Conservation (phyloP, 228 moss, liverwort and hornwort species). For the Sphagnum fallax region DNA sequence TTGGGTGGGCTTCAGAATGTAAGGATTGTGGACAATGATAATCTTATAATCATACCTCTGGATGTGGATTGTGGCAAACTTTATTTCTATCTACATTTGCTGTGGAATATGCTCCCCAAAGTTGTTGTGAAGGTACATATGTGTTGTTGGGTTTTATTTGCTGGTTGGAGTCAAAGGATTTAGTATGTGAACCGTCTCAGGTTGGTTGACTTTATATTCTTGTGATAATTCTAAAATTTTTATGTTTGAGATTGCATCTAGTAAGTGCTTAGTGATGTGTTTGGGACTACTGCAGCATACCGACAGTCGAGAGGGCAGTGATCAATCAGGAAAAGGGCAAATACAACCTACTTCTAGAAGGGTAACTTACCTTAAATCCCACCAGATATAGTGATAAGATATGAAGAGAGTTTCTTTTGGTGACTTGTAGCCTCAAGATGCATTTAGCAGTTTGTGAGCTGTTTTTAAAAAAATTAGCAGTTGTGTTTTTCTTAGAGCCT, state of each 20-base stretch:
- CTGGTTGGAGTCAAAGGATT: no score
- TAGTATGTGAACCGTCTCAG: no score
- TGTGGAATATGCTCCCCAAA: conserved; percentile 73
- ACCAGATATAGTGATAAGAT: no score
- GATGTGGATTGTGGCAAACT: conserved; percentile 85
- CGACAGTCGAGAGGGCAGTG: conserved; percentile 93
- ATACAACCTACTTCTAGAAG: conserved; percentile 90
- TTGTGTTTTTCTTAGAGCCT: no score
- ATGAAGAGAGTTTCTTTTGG: neutral
- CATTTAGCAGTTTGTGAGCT: no score
- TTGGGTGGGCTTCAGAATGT: conserved; percentile 56
- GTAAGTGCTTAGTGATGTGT: no score
- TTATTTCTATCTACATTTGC: conserved; percentile 74
- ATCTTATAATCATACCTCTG: conserved; percentile 73
- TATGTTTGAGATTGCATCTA: no score
- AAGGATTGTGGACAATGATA: conserved; percentile 75
- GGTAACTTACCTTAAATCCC: conserved; percentile 27
- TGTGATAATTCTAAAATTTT: no score
- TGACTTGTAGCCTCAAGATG: neutral
- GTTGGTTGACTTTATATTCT: no score
- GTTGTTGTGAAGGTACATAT: conserved; percentile 86
- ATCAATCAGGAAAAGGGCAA: conserved; percentile 87
- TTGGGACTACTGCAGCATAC: conserved; percentile 56
- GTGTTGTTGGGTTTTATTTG: no score
- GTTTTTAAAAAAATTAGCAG: no score